Percentiles rank a stretch among this genome's conserved stretches.
Conservation (phyloP, 2,329 filamentous ascomycete species). For the Malbranchea cinnamomea region DNA sequence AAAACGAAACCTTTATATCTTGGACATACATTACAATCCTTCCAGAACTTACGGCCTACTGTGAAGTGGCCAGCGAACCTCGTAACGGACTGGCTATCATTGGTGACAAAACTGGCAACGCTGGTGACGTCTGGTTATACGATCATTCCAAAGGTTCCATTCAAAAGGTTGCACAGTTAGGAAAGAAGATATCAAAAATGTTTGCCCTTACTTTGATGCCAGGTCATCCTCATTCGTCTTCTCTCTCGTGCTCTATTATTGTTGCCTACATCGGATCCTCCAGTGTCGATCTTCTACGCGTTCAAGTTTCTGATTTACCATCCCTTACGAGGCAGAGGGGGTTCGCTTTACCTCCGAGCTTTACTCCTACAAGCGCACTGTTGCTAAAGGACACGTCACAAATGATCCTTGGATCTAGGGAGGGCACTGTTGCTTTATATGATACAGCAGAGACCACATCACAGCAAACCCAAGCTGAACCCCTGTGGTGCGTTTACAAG, state of each 20-base stretch:
- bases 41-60: conserved; percentile 19
- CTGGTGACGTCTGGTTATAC: conserved; percentile 21
- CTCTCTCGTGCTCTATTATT: no score
- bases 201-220: conserved; percentile 11
- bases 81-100: conserved; percentile 20
- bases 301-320: conserved; percentile 2
- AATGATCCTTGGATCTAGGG: conserved; percentile 41
- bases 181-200: conserved; percentile 17
- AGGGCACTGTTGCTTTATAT: conserved; percentile 39
- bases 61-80: conserved; percentile 18
- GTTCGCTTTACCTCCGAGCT: conserved; percentile 27
- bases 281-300: conserved; percentile 5
- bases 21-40: conserved; percentile 17
- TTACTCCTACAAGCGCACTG: conserved; percentile 38
- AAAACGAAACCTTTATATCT: conserved; percentile 8
- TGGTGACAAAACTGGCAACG: conserved; percentile 14
- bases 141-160: conserved; percentile 18
- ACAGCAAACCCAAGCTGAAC: not conserved
- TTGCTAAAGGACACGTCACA: conserved; percentile 18
- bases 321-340: conserved; percentile 43
- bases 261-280: not conserved
- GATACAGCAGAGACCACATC: conserved; percentile 9
- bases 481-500: conserved; percentile 11
- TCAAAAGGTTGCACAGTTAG: conserved; percentile 13
- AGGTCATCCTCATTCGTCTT: no score